Evolutionary conservation across 306 rosid genomes (phyloP).

Genomic region (Quercus bicolor): DNA sequence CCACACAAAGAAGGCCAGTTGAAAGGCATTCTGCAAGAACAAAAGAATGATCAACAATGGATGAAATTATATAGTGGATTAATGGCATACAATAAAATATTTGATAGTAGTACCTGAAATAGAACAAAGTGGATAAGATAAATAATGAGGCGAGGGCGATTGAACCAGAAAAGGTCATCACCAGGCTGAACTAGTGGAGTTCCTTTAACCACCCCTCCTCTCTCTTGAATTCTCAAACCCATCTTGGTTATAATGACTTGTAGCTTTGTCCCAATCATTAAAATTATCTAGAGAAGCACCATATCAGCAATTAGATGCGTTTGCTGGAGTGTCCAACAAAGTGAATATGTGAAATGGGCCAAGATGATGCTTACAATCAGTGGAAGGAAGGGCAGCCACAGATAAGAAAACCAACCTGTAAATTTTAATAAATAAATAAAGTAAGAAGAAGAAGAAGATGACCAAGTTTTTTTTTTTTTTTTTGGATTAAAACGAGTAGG

Average conservation of each 20-base stretch:
- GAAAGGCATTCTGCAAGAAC: constrained; percentile 70
- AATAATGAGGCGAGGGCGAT: constrained; percentile 66
- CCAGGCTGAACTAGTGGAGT: constrained; percentile 81
- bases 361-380: constrained; percentile 55
- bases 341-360: background rate
- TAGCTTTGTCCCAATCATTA: constrained; percentile 75
- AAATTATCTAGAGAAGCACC: constrained; percentile 42
- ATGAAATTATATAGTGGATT: no score
- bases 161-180: constrained; percentile 81
- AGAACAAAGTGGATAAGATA: constrained; percentile 74
- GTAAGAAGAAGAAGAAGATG: no score
- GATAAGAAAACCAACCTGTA: constrained; percentile 63
- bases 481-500: background rate
- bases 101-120: constrained; percentile 53
- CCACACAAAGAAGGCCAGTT: constrained; percentile 80
- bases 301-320: background rate
- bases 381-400: constrained; percentile 84
- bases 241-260: constrained; percentile 80
- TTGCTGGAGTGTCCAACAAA: no score
- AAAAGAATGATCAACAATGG: background rate
- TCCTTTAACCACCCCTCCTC: constrained; percentile 80
- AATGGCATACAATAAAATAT: no score
- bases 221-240: constrained; percentile 61
- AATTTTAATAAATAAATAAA: background rate
- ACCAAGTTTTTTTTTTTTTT: no score